phyloP scores from a whole-genome alignment of 257 asterid genomes.

The Jasminum sambac region DNA sequence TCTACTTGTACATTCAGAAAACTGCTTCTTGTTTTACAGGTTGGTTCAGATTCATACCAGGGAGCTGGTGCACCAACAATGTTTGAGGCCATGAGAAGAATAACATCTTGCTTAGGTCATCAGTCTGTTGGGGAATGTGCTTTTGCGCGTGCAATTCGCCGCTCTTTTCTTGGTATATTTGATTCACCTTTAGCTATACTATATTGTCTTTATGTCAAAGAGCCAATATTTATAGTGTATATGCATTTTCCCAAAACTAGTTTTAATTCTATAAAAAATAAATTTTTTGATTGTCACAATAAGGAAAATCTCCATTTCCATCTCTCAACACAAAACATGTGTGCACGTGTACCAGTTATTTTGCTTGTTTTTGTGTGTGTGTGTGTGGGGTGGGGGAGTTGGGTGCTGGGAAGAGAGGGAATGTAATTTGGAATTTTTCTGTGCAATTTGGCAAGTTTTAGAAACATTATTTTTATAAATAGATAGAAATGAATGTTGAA shows the following conservation, averaged over 20 bases:
- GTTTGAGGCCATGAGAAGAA: constrained; percentile 96
- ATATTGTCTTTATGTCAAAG: constrained; percentile 17
- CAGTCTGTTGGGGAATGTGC: constrained; percentile 62
- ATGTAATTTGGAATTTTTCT: too few relatives aligned
- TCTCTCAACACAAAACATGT: not conserved
- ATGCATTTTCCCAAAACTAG: not conserved
- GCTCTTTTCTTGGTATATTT: constrained; percentile 83
- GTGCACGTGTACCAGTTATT: not conserved
- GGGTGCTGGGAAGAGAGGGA: not conserved
- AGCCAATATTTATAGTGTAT: not conserved
- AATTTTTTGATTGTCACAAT: not conserved
- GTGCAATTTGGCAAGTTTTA: too few relatives aligned
- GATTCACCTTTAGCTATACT: constrained; percentile 20
- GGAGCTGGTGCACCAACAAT: constrained; percentile 99
- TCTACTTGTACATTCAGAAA: constrained; percentile 2
- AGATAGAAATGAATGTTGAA: too few relatives aligned
- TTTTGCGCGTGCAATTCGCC: constrained; percentile 73
- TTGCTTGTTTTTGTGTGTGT: not conserved
- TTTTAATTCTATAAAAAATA: not conserved
- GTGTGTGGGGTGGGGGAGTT: too few relatives aligned
- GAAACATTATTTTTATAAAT: too few relatives aligned
- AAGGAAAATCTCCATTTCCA: not conserved
- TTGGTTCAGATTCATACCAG: constrained; percentile 96
- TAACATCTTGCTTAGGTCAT: constrained; percentile 59
- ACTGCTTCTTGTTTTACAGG: constrained; percentile 47